These are phyloP conservation scores for Mortierella sp. DNA, from an alignment of 371 early-diverging fungal genomes.

Conservation along the genomic window DNA sequence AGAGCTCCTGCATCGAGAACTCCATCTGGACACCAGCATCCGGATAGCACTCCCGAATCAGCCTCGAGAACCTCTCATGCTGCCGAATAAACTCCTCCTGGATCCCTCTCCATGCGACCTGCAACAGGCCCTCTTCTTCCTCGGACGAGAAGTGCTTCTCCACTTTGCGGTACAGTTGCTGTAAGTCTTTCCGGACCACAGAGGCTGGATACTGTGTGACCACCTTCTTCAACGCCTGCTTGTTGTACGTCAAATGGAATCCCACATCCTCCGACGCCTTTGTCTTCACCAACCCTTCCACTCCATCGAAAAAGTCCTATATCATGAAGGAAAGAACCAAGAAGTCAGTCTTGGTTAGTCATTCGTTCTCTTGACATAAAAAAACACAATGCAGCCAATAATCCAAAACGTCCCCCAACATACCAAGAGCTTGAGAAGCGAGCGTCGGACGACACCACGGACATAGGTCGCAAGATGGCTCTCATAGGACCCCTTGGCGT, in stretches of 20 bases:
- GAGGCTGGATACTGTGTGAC: constrained; percentile 86
- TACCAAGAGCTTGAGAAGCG: constrained; percentile 88
- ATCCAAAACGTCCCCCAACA: not conserved
- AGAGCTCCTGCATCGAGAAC: constrained; percentile 90
- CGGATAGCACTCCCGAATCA: constrained; percentile 89
- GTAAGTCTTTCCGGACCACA: constrained; percentile 86
- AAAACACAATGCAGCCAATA: no score
- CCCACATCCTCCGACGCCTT: constrained; percentile 84
- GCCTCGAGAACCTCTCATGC: constrained; percentile 83
- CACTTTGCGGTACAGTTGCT: constrained; percentile 88
- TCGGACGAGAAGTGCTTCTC: constrained; percentile 89
- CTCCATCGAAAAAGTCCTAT: constrained; percentile 96
- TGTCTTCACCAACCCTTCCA: constrained; percentile 84
- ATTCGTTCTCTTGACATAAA: not conserved
- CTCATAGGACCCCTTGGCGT: constrained; percentile 89
- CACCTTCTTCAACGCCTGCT: constrained; percentile 87
- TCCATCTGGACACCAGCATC: constrained; percentile 87
- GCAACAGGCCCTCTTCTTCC: constrained; percentile 85
- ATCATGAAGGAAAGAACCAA: not conserved
- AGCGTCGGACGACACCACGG: constrained; percentile 87
- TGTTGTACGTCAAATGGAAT: constrained; percentile 89
- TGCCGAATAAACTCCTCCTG: constrained; percentile 89
- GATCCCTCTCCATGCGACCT: constrained; percentile 93
- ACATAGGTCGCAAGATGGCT: constrained; percentile 85
- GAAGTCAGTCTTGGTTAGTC: not conserved